Conservation (phyloP, 148 eudicot species). For the Vaccinium vitisidaea region DNA sequence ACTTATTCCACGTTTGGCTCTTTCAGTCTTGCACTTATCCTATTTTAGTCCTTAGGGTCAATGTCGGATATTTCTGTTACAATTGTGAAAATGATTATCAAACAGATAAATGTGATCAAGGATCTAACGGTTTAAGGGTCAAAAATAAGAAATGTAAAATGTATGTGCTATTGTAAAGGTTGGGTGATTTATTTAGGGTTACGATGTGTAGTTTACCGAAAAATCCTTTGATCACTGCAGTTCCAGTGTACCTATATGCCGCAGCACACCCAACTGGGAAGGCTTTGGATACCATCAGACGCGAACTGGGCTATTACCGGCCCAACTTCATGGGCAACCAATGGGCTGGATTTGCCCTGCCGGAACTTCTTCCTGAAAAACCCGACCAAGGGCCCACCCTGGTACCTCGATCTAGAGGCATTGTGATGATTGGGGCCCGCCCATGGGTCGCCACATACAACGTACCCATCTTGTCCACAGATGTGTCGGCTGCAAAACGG, state of each 20-base stretch:
- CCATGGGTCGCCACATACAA: conserved; percentile 58
- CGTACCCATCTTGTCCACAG: conserved; percentile 62
- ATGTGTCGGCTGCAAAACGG: conserved; percentile 38
- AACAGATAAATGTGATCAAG: too few species aligned
- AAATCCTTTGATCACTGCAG: conserved; percentile 24
- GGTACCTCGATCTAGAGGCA: conserved; percentile 47
- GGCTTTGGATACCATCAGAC: conserved; percentile 49
- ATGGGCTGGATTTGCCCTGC: conserved; percentile 58
- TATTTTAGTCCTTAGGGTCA: too few species aligned
- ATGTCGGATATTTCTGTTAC: too few species aligned
- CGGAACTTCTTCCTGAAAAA: conserved; percentile 38
- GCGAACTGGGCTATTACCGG: conserved; percentile 52
- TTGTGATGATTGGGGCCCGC: conserved; percentile 52
- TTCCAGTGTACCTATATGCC: conserved; percentile 53
- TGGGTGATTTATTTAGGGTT: neutral
- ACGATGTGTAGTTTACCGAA: neutral
- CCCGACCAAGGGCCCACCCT: conserved; percentile 56
- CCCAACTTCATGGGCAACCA: conserved; percentile 54
- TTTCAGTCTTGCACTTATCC: neutral
- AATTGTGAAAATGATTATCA: too few species aligned
- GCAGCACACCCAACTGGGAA: conserved; percentile 65
- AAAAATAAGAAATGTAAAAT: neutral
- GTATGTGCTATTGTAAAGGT: neutral
- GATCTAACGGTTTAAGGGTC: too few species aligned
- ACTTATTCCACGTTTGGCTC: neutral